Conservation (phyloP, 1,284 basidiomycete genomes). For the Mycosarcoma maydis region DNA sequence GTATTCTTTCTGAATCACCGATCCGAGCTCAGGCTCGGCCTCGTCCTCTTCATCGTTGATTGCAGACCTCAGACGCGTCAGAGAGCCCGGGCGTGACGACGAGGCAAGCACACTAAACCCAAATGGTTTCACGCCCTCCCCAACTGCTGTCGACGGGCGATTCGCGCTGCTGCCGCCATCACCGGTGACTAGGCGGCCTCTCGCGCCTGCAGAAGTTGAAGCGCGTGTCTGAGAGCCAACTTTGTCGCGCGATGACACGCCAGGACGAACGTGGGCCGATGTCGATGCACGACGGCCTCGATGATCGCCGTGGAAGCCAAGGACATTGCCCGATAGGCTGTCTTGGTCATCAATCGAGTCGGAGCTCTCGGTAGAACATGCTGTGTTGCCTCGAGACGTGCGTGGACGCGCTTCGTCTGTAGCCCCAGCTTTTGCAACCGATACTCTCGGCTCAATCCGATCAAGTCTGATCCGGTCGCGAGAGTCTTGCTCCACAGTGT, state of each 20-base stretch:
- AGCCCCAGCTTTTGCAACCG: background rate
- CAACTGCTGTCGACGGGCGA: slow-evolving; percentile 31
- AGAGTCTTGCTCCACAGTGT: slow-evolving; percentile 42
- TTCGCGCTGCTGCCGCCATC: slow-evolving; percentile 13
- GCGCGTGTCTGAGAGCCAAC: slow-evolving; percentile 2
- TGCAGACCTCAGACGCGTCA: background rate
- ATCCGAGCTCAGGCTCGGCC: slow-evolving; percentile 18
- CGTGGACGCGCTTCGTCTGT: slow-evolving; percentile 29
- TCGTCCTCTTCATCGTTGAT: slow-evolving; percentile 21
- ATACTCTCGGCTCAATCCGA: background rate
- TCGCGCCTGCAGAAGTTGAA: slow-evolving; percentile 10
- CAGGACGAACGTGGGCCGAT: slow-evolving; percentile 12
- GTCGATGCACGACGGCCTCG: slow-evolving; percentile 21
- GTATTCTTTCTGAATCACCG: slow-evolving; percentile 37
- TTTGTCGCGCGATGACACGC: background rate
- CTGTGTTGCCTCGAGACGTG: slow-evolving; percentile 35
- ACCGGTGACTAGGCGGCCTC: slow-evolving; percentile 14
- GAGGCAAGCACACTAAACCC: slow-evolving; percentile 16
- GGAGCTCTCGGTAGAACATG: slow-evolving; percentile 10
- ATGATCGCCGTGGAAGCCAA: background rate
- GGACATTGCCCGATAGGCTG: slow-evolving; percentile 1
- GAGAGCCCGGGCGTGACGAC: slow-evolving; percentile 7
- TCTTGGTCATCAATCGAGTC: slow-evolving; percentile 5
- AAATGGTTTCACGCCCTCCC: slow-evolving; percentile 40
- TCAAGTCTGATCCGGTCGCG: slow-evolving; percentile 13